These are phyloP conservation scores for Poa annua DNA, from an alignment of 176 grass and related monocot species.

Conservation along the genomic window DNA sequence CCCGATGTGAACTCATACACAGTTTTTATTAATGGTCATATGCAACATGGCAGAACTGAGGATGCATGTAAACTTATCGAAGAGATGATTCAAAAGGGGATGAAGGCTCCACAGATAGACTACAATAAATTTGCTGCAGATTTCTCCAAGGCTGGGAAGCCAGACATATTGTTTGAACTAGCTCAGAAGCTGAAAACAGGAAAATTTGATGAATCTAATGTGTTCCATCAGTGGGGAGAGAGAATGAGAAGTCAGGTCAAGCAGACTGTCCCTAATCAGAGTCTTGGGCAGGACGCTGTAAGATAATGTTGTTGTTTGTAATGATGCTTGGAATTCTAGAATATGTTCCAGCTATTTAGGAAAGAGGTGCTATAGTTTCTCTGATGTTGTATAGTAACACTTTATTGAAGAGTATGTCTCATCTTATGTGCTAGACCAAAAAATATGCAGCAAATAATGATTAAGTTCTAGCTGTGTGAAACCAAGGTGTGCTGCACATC, in stretches of 20 bases:
- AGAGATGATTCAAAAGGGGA: constrained; percentile 92
- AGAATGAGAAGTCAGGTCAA: constrained; percentile 63
- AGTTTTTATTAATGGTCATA: constrained; percentile 85
- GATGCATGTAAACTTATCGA: constrained; percentile 69
- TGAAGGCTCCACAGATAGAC: constrained; percentile 81
- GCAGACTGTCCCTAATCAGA: constrained; percentile 41
- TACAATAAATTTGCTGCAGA: constrained; percentile 90
- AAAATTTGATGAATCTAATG: constrained; percentile 64
- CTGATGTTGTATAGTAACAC: constrained; percentile 42
- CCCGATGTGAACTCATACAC: constrained; percentile 89
- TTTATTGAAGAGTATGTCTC: not conserved
- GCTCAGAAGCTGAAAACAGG: constrained; percentile 73
- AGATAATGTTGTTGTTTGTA: constrained; percentile 35
- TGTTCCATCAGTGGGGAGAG: constrained; percentile 71
- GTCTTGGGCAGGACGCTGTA: constrained; percentile 37
- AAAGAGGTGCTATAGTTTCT: constrained; percentile 13
- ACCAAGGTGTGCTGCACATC: not conserved
- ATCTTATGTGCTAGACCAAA: not conserved
- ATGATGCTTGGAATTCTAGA: constrained; percentile 23
- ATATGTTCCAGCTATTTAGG: constrained; percentile 15
- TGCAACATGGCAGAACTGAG: constrained; percentile 66
- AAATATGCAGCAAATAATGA: not conserved
- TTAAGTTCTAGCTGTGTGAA: constrained; percentile 12
- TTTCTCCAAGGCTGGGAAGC: constrained; percentile 81
- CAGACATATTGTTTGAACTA: constrained; percentile 80